phyloP scores from a whole-genome alignment of 352 stramenopile genomes.

The Pythium sukuiense region DNA sequence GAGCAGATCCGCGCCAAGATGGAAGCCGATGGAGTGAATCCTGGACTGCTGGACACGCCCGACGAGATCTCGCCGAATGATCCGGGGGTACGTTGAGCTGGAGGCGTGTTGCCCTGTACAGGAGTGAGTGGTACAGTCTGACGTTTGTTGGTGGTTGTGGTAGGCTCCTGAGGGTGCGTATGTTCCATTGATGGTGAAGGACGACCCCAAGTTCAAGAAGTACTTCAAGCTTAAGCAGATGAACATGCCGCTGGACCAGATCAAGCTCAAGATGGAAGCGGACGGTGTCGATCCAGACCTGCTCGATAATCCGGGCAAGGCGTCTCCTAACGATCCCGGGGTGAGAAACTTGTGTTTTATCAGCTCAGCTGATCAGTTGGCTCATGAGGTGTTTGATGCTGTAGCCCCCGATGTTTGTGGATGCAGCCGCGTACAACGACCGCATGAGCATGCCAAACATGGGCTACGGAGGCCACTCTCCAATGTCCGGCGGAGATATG shows the following conservation, averaged over 20 bases:
- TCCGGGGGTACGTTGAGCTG: constrained; percentile 41
- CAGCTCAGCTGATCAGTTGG: no score
- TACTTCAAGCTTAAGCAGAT: constrained; percentile 88
- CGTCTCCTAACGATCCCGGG: constrained; percentile 79
- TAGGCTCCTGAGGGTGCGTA: constrained; percentile 69
- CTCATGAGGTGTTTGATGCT: not conserved
- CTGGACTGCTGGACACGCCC: constrained; percentile 63
- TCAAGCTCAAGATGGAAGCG: constrained; percentile 87
- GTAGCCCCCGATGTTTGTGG: constrained; percentile 28
- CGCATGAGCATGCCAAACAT: constrained; percentile 24
- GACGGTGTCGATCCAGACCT: constrained; percentile 70
- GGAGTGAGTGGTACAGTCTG: not conserved
- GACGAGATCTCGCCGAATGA: constrained; percentile 78
- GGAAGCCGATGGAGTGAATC: constrained; percentile 63
- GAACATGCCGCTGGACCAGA: constrained; percentile 80
- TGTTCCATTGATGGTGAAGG: constrained; percentile 61
- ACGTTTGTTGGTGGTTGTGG: not conserved
- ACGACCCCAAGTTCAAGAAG: constrained; percentile 81
- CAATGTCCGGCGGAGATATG: not conserved
- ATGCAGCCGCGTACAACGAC: constrained; percentile 12
- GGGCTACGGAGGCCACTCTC: constrained; percentile 14
- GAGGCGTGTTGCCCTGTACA: no score
- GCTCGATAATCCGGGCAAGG: constrained; percentile 57
- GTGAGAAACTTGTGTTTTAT: constrained; percentile 35
- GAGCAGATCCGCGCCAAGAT: constrained; percentile 86